Percentiles rank a stretch among this genome's conserved stretches.
Evolutionary conservation across 768 basidiomycete species (phyloP).

Genomic region (Albatrellus ellisii): DNA sequence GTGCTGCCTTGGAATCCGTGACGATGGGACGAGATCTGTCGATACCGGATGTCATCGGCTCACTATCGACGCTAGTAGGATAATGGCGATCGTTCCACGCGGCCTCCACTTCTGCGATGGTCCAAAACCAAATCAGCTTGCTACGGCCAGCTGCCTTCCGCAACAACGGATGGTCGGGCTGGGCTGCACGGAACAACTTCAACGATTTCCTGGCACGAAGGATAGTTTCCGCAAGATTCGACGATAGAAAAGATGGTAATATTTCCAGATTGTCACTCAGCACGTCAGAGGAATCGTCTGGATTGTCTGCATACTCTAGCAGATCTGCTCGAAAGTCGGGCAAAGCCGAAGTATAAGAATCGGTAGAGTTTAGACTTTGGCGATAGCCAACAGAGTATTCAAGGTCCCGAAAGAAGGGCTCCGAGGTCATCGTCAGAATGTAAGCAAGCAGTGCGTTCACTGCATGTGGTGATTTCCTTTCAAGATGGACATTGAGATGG

Average conservation of each 20-base stretch:
- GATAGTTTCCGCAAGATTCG: conserved; percentile 35
- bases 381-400: conserved; percentile 46
- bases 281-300: conserved; percentile 21
- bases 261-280: conserved; percentile 20
- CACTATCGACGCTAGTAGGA: background rate
- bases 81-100: conserved; percentile 27
- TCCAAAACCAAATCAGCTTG: conserved; percentile 53
- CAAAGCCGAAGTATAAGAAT: background rate
- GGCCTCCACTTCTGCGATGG: conserved; percentile 33
- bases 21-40: background rate
- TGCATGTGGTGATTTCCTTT: conserved; percentile 32
- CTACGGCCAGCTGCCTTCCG: conserved; percentile 11
- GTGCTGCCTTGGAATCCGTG: background rate
- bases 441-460: conserved; percentile 50
- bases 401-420: conserved; percentile 45
- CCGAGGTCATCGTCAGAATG: conserved; percentile 50
- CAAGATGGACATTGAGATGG: conserved; percentile 38
- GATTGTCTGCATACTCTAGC: conserved; percentile 27
- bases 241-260: conserved; percentile 56
- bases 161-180: conserved; percentile 52
- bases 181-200: conserved; percentile 45
- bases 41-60: background rate
- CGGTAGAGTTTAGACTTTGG: conserved; percentile 1
- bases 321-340: conserved; percentile 19
- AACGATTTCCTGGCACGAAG: conserved; percentile 60